Evolutionary conservation across 192 early-diverging fungal genomes (phyloP).

Genomic region (Kickxella alabastrina): DNA sequence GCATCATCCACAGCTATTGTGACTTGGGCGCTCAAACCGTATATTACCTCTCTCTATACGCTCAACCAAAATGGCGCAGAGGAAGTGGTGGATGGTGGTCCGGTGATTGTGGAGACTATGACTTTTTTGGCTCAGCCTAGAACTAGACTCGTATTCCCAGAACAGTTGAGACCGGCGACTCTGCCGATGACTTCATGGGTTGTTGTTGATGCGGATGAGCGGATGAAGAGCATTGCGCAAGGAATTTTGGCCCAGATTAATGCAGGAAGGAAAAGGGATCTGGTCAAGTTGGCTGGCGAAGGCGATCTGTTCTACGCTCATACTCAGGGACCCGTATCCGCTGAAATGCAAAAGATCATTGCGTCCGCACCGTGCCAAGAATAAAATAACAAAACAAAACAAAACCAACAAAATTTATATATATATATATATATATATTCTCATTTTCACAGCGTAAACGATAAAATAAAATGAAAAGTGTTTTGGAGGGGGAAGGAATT

Average conservation of each 20-base stretch:
- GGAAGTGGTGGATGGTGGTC: conserved; percentile 8
- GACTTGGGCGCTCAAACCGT: conserved; percentile 37
- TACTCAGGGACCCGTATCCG: conserved; percentile 21
- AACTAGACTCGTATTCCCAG: conserved; percentile 30
- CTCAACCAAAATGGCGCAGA: neutral
- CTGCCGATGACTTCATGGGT: conserved; percentile 41
- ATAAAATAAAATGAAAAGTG: neutral
- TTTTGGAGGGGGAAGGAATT: no score
- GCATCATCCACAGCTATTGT: conserved; percentile 35
- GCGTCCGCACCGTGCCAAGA: conserved; percentile 18
- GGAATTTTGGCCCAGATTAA: conserved; percentile 30
- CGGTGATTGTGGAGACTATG: conserved; percentile 37
- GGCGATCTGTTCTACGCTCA: conserved; percentile 43
- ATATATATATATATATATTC: no score
- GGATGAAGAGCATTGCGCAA: neutral
- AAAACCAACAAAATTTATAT: no score
- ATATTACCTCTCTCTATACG: conserved; percentile 19
- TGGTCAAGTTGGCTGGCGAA: conserved; percentile 9
- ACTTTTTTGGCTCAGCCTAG: conserved; percentile 24
- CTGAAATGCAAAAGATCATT: conserved; percentile 29
- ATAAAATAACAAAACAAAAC: conserved; percentile 2
- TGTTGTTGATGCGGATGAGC: neutral
- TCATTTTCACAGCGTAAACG: no score
- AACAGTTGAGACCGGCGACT: conserved; percentile 22
- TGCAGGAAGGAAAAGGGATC: neutral